Base-by-base conservation (phyloP, 805 yeast genomes). In the Schizosaccharomyces osmophilus region DNA sequence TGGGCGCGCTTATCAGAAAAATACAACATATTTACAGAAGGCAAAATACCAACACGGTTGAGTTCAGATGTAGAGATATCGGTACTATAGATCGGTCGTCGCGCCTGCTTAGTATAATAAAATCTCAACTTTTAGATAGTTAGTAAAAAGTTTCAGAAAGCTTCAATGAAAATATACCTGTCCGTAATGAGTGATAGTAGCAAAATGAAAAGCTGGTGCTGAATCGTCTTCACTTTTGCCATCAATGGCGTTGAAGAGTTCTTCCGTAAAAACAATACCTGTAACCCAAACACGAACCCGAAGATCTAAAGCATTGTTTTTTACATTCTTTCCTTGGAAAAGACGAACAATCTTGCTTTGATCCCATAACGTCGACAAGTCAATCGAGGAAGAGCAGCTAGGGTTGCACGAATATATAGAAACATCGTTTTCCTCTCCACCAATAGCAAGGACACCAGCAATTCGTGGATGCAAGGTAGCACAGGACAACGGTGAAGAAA, bases 241-340 rank as follows among this genome's bases (percentile, higher is more conserved):
- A 29, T 51, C 57, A 9, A 24, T 51, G n/a, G 11, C 57, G 11
- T 51, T 22, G 11, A 29, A 8, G 26, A 51, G 13, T 19, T 22
- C 31, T 29, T 51, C 57, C 36, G 77, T 62, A 66, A 82, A 80
- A 61, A 73, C 69, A 58, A 87, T 75, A 62, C 78, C 76, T 4
- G 82, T 78, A 48, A 87, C 77, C 85, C 94, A 84, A 11, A 90
- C 79, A 3, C 95, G 95, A 5, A 83, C 93, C 63, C 88, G 77
- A 64, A 93, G 73, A 66, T 85, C 94, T 36, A 90, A 72, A 64
- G 78, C 79, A 71, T 84, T 85, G 66, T 86, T 82, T 63, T 83
- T 80, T n/a, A 87, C 95, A 69, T 87, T 87, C 68, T 85, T 85
- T 2, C 84, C 95, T 65, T 78, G 31, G 13, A 51, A 51, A 29